phyloP scores from a whole-genome alignment of 805 yeast genomes.

The Candida nanaspora region DNA sequence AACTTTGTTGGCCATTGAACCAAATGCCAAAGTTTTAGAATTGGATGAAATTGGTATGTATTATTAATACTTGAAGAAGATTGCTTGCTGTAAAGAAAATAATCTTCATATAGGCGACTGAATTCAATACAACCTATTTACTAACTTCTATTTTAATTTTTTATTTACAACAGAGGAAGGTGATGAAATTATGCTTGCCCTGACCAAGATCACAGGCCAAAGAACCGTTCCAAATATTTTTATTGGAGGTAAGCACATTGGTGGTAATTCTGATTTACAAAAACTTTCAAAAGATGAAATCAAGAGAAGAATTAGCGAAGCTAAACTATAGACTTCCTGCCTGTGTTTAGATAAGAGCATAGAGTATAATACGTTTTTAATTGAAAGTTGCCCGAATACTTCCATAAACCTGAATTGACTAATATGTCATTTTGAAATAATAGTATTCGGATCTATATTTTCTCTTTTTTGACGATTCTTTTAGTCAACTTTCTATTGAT shows the following conservation, averaged over 20 bases:
- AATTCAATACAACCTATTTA: no score
- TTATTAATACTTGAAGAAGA: slow-evolving; percentile 12
- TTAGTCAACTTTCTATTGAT: no score
- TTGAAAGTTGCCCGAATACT: no score
- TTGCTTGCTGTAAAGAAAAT: no score
- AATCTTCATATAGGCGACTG: no score
- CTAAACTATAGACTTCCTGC: background rate
- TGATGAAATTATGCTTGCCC: slow-evolving; percentile 70
- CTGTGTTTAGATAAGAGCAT: background rate
- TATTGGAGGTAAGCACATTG: slow-evolving; percentile 87
- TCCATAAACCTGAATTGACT: no score
- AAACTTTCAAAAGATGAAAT: slow-evolving; percentile 57
- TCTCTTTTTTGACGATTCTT: no score
- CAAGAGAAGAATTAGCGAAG: slow-evolving; percentile 6
- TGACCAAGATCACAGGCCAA: slow-evolving; percentile 76
- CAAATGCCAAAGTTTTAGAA: slow-evolving; percentile 48
- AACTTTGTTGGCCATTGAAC: slow-evolving; percentile 29
- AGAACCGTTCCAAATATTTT: slow-evolving; percentile 90
- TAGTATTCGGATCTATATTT: no score
- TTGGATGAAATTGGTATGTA: slow-evolving; percentile 30
- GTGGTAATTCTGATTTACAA: slow-evolving; percentile 91
- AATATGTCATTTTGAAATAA: no score
- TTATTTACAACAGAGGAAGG: slow-evolving; percentile 51
- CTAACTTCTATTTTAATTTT: slow-evolving; percentile 6
- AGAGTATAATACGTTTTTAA: background rate